Base-by-base conservation (phyloP, 2,329 filamentous ascomycete species). In the Phialemoniopsis sp. region DNA sequence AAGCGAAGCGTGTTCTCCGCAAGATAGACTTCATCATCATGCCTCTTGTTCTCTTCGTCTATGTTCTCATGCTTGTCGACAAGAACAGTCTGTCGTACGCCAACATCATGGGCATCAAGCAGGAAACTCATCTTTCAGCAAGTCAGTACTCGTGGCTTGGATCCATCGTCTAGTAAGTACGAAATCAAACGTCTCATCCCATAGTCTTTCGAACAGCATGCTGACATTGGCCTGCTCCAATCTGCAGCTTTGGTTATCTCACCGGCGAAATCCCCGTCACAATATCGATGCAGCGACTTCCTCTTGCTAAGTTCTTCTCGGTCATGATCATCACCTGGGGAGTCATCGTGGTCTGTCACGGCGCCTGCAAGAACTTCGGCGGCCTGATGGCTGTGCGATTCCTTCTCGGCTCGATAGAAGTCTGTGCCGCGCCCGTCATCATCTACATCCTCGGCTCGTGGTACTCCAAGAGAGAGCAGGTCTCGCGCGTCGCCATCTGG, bases 11-110 rank as follows among this genome's bases (percentile, higher is more conserved):
- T n/a, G 43, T 45, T 15, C 34, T 43, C 5, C 39, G 40, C 6
- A 45, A 45, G 33, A 45, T 45, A 16, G 43, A 45, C 18, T 29
- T 39, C 30, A 21, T 32, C 9, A 40, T 43, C 14, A 39, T 45
- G 36, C 43, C 43, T 14, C 34, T 45, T 29, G 7, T 45, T 5
- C 36, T 43, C 26, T 26, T 37, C 15, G 40, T 40, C 17, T 45
- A 45, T 18, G 13, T 42, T 4, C 19, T 45, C 19, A 29, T 32
- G 26, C 28, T 40, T 14, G 38, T 45, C 34, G 42, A 34, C 14
- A 38, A 38, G 29, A 38, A 38, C 28, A 38, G 36, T 17, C 16
- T 38, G 6, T 38, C 36, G 8, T 38, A 29, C 16, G 36, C 36
- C 10, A 28, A 21, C 9, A 38, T 38, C 15, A 38, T 38, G 36